Conservation (phyloP, 257 asterid genomes). For the Penstemon barbatus region DNA sequence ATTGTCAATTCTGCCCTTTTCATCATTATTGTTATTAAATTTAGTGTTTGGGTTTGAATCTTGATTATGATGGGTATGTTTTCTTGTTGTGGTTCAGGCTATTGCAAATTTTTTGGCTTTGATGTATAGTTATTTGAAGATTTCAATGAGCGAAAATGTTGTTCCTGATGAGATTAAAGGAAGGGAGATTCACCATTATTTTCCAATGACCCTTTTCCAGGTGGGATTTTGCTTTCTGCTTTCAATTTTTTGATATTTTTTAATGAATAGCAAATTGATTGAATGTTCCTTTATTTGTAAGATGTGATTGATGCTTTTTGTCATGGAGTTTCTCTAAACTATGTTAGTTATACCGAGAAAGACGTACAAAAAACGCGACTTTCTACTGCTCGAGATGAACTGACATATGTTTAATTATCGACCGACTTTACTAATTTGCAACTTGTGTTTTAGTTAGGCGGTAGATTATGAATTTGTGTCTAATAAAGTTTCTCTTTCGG, state of each 20-base stretch:
- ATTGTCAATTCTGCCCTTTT: not conserved
- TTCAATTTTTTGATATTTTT: not conserved
- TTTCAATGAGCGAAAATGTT: slow-evolving; percentile 60
- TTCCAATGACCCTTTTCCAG: slow-evolving; percentile 90
- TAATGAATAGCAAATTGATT: too few species aligned
- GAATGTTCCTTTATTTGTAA: too few species aligned
- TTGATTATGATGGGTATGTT: not conserved
- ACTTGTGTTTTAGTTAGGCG: slow-evolving; percentile 19
- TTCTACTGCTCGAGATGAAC: not conserved
- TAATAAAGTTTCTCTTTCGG: slow-evolving; percentile 18
- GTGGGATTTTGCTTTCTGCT: slow-evolving; percentile 39
- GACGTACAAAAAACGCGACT: not conserved
- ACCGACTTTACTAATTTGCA: not conserved
- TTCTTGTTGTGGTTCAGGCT: slow-evolving; percentile 45
- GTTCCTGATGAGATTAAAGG: slow-evolving; percentile 94
- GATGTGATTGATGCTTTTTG: not conserved
- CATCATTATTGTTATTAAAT: not conserved
- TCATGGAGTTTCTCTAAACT: not conserved
- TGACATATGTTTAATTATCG: too few species aligned
- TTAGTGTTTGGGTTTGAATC: not conserved
- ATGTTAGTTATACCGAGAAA: not conserved
- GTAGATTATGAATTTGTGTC: slow-evolving; percentile 17
- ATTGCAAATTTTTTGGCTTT: slow-evolving; percentile 84
- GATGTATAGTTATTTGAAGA: slow-evolving; percentile 69
- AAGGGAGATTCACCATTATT: slow-evolving; percentile 84